These are phyloP conservation scores for Globisporangium apiculatum DNA, from an alignment of 352 stramenopile genomes.

Conservation along the genomic window DNA sequence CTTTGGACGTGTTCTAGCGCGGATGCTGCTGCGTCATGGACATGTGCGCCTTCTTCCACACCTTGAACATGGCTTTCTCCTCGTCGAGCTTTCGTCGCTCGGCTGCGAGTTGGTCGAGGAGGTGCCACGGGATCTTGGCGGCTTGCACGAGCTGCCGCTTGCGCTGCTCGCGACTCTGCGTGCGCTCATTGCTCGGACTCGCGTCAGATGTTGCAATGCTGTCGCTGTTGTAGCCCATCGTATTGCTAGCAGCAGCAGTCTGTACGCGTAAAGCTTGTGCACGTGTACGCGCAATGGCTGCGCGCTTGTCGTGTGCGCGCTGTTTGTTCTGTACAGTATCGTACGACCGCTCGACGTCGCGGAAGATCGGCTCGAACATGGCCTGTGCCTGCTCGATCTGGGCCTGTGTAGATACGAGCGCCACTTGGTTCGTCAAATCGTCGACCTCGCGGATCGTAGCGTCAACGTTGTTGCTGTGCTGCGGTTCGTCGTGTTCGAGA, in stretches of 20 bases:
- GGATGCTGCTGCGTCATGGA: neutral
- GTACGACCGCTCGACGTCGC: slow-evolving; percentile 41
- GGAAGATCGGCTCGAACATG: slow-evolving; percentile 62
- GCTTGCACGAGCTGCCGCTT: slow-evolving; percentile 25
- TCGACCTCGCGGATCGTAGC: slow-evolving; percentile 22
- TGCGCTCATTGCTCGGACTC: neutral
- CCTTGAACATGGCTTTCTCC: slow-evolving; percentile 56
- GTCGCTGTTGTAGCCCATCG: neutral
- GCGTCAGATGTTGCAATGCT: neutral
- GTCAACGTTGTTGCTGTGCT: slow-evolving; percentile 16
- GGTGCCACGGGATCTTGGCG: slow-evolving; percentile 59
- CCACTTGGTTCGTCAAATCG: slow-evolving; percentile 38
- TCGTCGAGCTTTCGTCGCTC: slow-evolving; percentile 38
- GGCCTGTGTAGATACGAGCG: slow-evolving; percentile 27
- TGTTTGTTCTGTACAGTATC: slow-evolving; percentile 32
- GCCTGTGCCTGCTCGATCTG: slow-evolving; percentile 54
- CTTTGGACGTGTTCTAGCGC: neutral
- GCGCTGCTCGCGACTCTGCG: slow-evolving; percentile 18
- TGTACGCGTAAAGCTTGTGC: neutral
- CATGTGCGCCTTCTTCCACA: slow-evolving; percentile 28
- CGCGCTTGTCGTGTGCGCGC: slow-evolving; percentile 13
- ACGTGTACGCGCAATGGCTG: neutral
- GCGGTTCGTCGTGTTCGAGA: slow-evolving; percentile 8
- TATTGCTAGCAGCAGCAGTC: neutral
- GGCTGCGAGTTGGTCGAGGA: slow-evolving; percentile 54